Percentiles rank a stretch among this genome's conserved stretches.
phyloP scores from a whole-genome alignment of 208 protist genomes.

The Trypanosoma platydactyli region DNA sequence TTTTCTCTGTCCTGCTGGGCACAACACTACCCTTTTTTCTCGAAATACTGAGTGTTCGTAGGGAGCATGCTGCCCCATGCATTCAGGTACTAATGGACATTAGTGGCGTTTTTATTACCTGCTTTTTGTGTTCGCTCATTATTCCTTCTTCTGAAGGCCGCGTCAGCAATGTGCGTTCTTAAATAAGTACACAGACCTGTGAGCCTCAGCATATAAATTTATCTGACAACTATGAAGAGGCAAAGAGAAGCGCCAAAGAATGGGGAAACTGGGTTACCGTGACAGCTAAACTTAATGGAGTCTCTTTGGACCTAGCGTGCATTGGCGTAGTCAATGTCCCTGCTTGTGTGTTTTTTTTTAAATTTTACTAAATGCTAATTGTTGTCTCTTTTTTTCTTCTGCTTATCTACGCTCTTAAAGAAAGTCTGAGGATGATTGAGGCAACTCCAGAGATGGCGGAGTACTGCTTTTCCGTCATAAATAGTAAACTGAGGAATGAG shows the following conservation, averaged over 20 bases:
- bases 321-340: too few relatives aligned
- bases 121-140: conserved; percentile 29
- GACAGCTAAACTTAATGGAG: too few relatives aligned
- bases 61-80: conserved; percentile 38
- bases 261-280: too few relatives aligned
- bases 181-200: neutral
- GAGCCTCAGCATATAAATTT: neutral
- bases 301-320: too few relatives aligned
- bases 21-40: conserved; percentile 41
- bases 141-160: conserved; percentile 20
- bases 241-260: too few relatives aligned
- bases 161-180: neutral
- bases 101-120: conserved; percentile 44
- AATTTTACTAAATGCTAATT: too few relatives aligned
- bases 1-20: conserved; percentile 32
- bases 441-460: conserved; percentile 83
- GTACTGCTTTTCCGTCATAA: conserved; percentile 83
- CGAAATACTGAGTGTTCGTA: conserved; percentile 22
- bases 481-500: conserved; percentile 37
- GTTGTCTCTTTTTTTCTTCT: neutral
- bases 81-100: conserved; percentile 57
- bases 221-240: too few relatives aligned
- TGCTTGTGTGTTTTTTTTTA: too few relatives aligned
- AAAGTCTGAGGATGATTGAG: conserved; percentile 27
- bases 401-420: conserved; percentile 8